A percentile compares a stretch with the other conserved stretches of the same genome.
Evolutionary conservation across 2,329 filamentous ascomycete species (phyloP).

Genomic region (Blastomyces gilchristii): DNA sequence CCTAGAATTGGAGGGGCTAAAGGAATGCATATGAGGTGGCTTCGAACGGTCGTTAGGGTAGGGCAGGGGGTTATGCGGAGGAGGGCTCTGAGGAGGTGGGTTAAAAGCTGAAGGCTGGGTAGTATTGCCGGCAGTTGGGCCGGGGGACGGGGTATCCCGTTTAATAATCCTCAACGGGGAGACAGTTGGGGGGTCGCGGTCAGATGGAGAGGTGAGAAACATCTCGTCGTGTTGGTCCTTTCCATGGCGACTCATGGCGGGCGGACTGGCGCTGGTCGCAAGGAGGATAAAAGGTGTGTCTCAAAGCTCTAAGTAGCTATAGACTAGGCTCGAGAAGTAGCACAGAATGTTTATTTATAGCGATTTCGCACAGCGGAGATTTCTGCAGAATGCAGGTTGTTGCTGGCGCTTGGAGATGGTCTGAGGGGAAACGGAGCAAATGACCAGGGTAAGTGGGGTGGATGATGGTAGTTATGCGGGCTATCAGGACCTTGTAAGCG

Average conservation of each 20-base stretch:
- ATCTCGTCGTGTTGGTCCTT: conserved; percentile 71
- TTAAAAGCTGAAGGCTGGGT: conserved; percentile 49
- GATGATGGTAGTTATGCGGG: background rate
- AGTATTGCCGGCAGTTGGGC: conserved; percentile 26
- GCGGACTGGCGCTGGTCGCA: conserved; percentile 7
- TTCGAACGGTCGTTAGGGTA: conserved; percentile 58
- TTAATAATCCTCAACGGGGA: conserved; percentile 80
- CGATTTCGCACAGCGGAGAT: background rate
- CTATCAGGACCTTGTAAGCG: background rate
- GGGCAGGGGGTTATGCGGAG: conserved; percentile 53
- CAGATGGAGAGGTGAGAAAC: conserved; percentile 52
- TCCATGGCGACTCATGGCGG: conserved; percentile 36
- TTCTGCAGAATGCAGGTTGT: background rate
- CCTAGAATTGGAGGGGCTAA: conserved; percentile 23
- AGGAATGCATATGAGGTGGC: conserved; percentile 29
- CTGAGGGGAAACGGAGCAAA: background rate
- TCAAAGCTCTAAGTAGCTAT: conserved; percentile 4
- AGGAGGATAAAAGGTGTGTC: conserved; percentile 5
- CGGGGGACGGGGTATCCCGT: conserved; percentile 54
- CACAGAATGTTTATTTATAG: conserved; percentile 1
- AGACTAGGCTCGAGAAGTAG: background rate
- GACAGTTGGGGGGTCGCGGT: conserved; percentile 62
- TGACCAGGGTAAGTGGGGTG: background rate
- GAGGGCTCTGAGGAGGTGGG: conserved; percentile 47
- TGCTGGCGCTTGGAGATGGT: conserved; percentile 3